These are phyloP conservation scores for Diaporthe helianthi DNA, from an alignment of 2,329 filamentous ascomycete genomes.

Conservation along the genomic window DNA sequence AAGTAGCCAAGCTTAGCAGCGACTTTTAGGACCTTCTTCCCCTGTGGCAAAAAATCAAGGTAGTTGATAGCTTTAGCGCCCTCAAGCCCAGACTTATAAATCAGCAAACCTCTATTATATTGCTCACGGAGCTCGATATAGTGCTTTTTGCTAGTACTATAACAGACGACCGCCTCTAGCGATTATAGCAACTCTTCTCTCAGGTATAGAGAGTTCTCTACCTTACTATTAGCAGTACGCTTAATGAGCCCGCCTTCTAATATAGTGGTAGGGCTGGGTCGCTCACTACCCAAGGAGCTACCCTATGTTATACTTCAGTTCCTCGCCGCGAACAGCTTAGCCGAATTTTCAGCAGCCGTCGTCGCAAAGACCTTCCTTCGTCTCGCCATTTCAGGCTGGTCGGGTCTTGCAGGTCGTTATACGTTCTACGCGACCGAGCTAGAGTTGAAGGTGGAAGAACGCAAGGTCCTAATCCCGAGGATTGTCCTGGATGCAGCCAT, in stretches of 20 bases:
- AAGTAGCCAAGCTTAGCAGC: not conserved
- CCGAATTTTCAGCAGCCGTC: slow-evolving; percentile 6
- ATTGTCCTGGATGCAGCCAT: slow-evolving; percentile 4
- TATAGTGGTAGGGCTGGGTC: slow-evolving; percentile 38
- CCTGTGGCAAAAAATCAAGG: not conserved
- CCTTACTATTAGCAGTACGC: slow-evolving; percentile 37
- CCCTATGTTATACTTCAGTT: slow-evolving; percentile 36
- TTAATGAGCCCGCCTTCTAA: slow-evolving; percentile 38
- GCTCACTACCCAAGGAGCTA: slow-evolving; percentile 35
- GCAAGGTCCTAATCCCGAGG: not conserved
- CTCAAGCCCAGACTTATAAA: not conserved
- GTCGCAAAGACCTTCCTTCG: slow-evolving; percentile 25
- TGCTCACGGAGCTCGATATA: slow-evolving; percentile 27
- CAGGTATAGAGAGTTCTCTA: slow-evolving; percentile 36
- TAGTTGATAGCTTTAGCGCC: not conserved
- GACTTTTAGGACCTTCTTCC: not conserved
- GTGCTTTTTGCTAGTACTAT: slow-evolving; percentile 38
- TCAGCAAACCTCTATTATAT: not conserved
- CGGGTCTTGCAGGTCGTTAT: slow-evolving; percentile 30
- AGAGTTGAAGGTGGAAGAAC: not conserved
- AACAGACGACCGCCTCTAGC: slow-evolving; percentile 30
- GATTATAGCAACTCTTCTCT: slow-evolving; percentile 36
- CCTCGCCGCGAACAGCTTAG: slow-evolving; percentile 36
- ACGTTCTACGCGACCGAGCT: not conserved
- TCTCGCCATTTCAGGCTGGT: not conserved